phyloP scores from a whole-genome alignment of 1,284 basidiomycete species.

The Malassezia arunalokei region DNA sequence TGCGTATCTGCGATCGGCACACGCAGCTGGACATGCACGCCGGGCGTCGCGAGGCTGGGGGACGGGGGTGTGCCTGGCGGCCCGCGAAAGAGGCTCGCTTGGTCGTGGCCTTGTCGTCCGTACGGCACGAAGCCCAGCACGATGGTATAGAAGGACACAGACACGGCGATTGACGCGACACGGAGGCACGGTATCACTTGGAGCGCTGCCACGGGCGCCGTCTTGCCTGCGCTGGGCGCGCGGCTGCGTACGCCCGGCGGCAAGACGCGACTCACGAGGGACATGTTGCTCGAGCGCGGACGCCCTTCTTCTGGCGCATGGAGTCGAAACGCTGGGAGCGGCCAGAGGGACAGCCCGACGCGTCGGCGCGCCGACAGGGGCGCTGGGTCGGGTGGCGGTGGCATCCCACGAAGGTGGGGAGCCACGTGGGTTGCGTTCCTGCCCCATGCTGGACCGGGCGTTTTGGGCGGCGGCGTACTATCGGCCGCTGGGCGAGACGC shows the following conservation, averaged over 20 bases:
- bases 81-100: conserved; percentile 7
- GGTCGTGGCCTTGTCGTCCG: background rate
- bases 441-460: no score
- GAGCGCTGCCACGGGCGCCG: background rate
- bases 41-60: background rate
- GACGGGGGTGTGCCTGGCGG: background rate
- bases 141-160: conserved; percentile 6
- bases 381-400: background rate
- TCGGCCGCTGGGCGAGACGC: background rate
- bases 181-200: conserved; percentile 1
- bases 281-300: background rate
- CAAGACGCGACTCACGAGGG: background rate
- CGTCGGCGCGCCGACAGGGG: conserved; percentile 3
- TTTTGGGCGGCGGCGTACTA: conserved; percentile 8
- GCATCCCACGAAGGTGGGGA: no score
- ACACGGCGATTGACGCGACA: background rate
- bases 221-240: background rate
- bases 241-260: background rate
- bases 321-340: background rate
- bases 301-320: background rate
- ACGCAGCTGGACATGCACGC: conserved; percentile 9
- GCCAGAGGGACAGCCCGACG: background rate
- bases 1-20: background rate
- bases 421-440: no score
- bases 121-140: conserved; percentile 4